Evolutionary conservation across 352 stramenopile genomes (phyloP).

Genomic region (Peronospora destructor): DNA sequence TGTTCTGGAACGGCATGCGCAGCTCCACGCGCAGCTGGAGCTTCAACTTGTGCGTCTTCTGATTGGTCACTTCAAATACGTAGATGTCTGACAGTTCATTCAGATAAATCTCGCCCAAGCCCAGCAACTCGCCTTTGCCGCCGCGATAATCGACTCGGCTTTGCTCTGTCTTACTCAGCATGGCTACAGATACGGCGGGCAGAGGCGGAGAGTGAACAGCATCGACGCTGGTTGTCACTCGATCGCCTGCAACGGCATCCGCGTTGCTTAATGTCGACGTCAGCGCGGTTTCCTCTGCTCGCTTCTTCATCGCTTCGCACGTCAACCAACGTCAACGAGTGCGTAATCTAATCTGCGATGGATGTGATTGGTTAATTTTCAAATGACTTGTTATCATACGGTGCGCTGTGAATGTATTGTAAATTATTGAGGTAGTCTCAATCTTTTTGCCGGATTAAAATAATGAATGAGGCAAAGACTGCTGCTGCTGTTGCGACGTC

Average conservation of each 20-base stretch:
- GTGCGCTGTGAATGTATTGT: background rate
- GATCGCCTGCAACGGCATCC: slow-evolving; percentile 3
- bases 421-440: no score
- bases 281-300: slow-evolving; percentile 18
- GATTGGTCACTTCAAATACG: slow-evolving; percentile 75
- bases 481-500: slow-evolving; percentile 12
- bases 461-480: background rate
- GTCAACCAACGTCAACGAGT: slow-evolving; percentile 3
- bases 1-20: slow-evolving; percentile 75
- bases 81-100: slow-evolving; percentile 83
- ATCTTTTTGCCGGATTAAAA: background rate
- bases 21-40: slow-evolving; percentile 69
- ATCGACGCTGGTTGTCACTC: background rate
- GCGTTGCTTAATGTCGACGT: slow-evolving; percentile 4
- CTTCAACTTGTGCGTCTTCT: slow-evolving; percentile 39
- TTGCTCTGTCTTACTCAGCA: slow-evolving; percentile 62
- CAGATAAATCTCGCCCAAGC: slow-evolving; percentile 78
- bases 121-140: slow-evolving; percentile 48
- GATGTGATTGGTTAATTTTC: background rate
- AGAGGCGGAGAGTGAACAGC: slow-evolving; percentile 13
- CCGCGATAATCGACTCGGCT: slow-evolving; percentile 42
- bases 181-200: slow-evolving; percentile 36
- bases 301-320: slow-evolving; percentile 50
- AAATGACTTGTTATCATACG: slow-evolving; percentile 5
- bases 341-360: background rate